Percentiles rank a stretch among this genome's conserved stretches.
These are phyloP conservation scores for Globisporangium spinosum DNA, from an alignment of 352 stramenopile species.

Conservation along the genomic window DNA sequence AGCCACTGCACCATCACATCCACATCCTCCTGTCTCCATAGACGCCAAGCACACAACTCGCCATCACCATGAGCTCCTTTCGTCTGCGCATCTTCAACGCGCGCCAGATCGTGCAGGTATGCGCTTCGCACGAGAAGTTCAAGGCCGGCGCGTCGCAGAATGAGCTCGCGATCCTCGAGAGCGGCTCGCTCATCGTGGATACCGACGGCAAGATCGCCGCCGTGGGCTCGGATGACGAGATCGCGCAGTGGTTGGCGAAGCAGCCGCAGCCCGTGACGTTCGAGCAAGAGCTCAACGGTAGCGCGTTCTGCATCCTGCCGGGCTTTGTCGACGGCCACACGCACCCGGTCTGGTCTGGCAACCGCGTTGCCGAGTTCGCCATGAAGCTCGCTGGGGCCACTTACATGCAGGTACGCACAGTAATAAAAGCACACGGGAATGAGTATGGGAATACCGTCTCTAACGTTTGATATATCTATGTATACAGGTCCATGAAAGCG, in stretches of 20 bases:
- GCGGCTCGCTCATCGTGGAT: conserved; percentile 57
- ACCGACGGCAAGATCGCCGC: conserved; percentile 51
- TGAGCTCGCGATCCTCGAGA: conserved; percentile 54
- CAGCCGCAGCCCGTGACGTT: conserved; percentile 67
- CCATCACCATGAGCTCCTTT: conserved; percentile 57
- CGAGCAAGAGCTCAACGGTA: conserved; percentile 66
- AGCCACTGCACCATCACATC: not conserved
- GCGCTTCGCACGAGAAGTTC: conserved; percentile 50
- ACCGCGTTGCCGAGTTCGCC: conserved; percentile 82
- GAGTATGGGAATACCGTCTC: not conserved
- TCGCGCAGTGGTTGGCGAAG: conserved; percentile 47
- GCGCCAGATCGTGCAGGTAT: conserved; percentile 73
- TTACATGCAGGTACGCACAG: conserved; percentile 57
- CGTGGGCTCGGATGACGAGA: conserved; percentile 51
- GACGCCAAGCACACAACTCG: conserved; percentile 22
- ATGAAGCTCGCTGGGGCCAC: conserved; percentile 85
- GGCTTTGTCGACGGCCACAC: conserved; percentile 83
- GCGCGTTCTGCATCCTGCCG: conserved; percentile 63
- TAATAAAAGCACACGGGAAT: too few species aligned
- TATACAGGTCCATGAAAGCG: conserved; percentile 69
- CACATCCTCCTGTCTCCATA: not conserved
- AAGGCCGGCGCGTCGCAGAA: conserved; percentile 63
- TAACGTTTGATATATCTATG: not conserved
- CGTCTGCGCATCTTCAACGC: conserved; percentile 63
- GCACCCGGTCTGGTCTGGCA: conserved; percentile 82